phyloP scores from a whole-genome alignment of 257 asterid species.

The Gentiana macrophylla region DNA sequence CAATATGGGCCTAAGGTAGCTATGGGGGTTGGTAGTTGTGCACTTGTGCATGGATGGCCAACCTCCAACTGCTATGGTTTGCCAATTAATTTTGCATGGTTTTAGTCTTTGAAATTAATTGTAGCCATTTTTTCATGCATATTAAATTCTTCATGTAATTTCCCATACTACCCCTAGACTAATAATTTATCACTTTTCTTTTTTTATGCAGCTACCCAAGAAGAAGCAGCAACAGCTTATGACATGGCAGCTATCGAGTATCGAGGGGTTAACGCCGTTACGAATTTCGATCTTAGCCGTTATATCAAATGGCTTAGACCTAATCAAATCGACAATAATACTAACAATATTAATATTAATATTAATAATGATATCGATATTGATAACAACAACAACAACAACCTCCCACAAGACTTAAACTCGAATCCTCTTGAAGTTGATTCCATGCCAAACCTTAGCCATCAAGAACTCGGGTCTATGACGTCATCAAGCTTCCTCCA shows the following conservation, averaged over 20 bases:
- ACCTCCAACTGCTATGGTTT: constrained; percentile 56
- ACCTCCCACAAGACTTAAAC: constrained; percentile 11
- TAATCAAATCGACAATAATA: not conserved
- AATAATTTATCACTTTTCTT: not conserved
- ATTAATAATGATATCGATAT: constrained; percentile 8
- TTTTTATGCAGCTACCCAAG: constrained; percentile 66
- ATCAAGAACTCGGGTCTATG: constrained; percentile 9
- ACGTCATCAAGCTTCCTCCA: constrained; percentile 14
- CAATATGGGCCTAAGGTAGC: too few relatives aligned
- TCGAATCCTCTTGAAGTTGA: constrained; percentile 11
- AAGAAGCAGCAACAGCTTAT: constrained; percentile 93
- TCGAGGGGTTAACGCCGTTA: constrained; percentile 86
- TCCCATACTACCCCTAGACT: constrained; percentile 10
- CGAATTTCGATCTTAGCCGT: constrained; percentile 87
- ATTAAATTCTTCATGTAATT: constrained; percentile 26
- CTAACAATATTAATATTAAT: not conserved
- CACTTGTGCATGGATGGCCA: constrained; percentile 37
- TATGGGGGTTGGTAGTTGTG: constrained; percentile 38
- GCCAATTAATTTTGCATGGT: constrained; percentile 18
- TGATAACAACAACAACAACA: constrained; percentile 7
- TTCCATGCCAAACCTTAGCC: constrained; percentile 12
- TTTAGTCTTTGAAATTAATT: constrained; percentile 8
- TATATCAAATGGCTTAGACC: constrained; percentile 49
- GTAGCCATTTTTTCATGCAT: constrained; percentile 48
- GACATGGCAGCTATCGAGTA: constrained; percentile 96